Evolutionary conservation across 768 basidiomycete species (phyloP).

Genomic region (Macrocybe gigantea): DNA sequence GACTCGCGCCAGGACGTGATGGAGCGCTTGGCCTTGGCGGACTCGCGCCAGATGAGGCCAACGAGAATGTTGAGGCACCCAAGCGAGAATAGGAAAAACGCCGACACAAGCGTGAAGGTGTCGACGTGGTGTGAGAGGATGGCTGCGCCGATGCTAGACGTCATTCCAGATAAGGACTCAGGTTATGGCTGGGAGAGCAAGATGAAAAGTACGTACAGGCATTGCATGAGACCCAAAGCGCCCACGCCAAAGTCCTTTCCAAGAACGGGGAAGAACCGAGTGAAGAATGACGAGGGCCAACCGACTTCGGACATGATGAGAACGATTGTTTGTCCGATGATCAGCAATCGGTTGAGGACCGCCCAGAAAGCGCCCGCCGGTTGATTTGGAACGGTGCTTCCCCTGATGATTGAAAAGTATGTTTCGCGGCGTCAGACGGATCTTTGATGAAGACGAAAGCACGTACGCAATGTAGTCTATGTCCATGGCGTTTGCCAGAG

Average conservation of each 20-base stretch:
- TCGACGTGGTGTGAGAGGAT: conserved; percentile 78
- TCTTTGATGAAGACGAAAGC: conserved; percentile 2
- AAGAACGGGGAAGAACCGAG: conserved; percentile 80
- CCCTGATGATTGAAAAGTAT: conserved; percentile 24
- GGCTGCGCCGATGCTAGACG: conserved; percentile 55
- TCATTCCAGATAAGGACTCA: background rate
- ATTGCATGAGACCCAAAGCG: conserved; percentile 82
- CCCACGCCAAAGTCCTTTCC: conserved; percentile 83
- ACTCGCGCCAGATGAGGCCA: conserved; percentile 66
- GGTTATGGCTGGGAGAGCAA: background rate
- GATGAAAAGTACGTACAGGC: conserved; percentile 48
- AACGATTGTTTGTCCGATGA: conserved; percentile 78
- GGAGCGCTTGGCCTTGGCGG: conserved; percentile 55
- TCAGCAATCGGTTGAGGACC: conserved; percentile 80
- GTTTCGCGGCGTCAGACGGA: background rate
- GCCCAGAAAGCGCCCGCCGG: conserved; percentile 91
- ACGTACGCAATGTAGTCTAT: conserved; percentile 78
- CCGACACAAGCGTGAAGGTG: conserved; percentile 84
- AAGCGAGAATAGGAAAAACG: conserved; percentile 87
- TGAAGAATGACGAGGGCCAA: conserved; percentile 76
- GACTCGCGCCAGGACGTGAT: conserved; percentile 60
- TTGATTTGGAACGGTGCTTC: conserved; percentile 87
- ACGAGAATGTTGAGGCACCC: conserved; percentile 86
- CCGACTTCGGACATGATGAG: conserved; percentile 81
- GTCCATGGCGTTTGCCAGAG: conserved; percentile 30